These are phyloP conservation scores for Thymus quinquecostatus DNA, from an alignment of 257 asterid genomes.

Conservation along the genomic window DNA sequence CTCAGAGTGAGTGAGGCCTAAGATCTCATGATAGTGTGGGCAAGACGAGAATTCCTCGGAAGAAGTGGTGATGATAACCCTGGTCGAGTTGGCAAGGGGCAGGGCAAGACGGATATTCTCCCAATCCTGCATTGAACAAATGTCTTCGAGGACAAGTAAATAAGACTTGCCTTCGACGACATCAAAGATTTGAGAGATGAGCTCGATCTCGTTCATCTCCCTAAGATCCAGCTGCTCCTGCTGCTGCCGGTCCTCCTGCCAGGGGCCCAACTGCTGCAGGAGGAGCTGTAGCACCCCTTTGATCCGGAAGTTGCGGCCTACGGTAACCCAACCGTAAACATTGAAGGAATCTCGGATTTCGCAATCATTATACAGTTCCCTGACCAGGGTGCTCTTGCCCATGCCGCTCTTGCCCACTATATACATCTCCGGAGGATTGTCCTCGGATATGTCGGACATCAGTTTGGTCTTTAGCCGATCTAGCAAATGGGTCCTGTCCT, in stretches of 20 bases:
- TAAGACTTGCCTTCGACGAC: not conserved
- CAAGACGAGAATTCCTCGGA: no score
- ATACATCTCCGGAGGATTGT: not conserved
- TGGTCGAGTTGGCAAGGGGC: not conserved
- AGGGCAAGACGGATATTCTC: not conserved
- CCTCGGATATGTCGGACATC: no score
- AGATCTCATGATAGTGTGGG: not conserved
- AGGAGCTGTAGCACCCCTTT: not conserved
- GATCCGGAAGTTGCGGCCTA: slow-evolving; percentile 13
- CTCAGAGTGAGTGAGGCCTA: not conserved
- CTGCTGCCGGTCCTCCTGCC: no score
- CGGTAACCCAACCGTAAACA: slow-evolving; percentile 10
- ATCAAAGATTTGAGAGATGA: not conserved
- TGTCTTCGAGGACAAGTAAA: slow-evolving; percentile 23
- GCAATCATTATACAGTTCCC: not conserved
- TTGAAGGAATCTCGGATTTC: not conserved
- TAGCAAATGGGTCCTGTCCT: no score
- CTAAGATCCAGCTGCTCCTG: not conserved
- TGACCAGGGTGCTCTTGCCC: slow-evolving; percentile 21
- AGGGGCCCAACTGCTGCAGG: slow-evolving; percentile 5
- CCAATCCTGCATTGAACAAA: not conserved
- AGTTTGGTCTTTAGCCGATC: no score
- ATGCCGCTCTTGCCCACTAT: slow-evolving; percentile 20
- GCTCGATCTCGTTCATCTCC: slow-evolving; percentile 11
- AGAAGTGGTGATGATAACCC: slow-evolving; percentile 23